Conservation (phyloP, 495 filamentous ascomycete species). For the Jackrogersella minutella region DNA sequence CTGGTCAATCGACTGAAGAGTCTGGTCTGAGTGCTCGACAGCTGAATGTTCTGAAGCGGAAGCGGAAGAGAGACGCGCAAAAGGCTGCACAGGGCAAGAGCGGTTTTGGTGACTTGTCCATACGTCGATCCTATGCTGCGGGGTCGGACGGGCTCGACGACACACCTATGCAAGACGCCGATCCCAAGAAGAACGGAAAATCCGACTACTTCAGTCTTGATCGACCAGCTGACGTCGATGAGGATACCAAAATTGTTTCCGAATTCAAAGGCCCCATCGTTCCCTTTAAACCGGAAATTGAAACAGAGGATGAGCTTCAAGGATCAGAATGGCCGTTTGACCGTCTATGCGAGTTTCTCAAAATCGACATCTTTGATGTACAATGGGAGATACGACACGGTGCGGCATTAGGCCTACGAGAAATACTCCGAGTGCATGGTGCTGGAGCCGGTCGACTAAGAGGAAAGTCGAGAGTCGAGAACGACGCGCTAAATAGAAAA, state of each 20-base stretch:
- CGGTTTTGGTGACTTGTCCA: constrained; percentile 88
- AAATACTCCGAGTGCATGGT: constrained; percentile 91
- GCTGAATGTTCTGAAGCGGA: constrained; percentile 91
- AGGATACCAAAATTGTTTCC: constrained; percentile 89
- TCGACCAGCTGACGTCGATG: constrained; percentile 72
- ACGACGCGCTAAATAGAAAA: constrained; percentile 76
- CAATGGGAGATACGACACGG: constrained; percentile 98
- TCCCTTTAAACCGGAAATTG: constrained; percentile 68
- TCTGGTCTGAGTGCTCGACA: constrained; percentile 85
- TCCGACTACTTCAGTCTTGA: constrained; percentile 93
- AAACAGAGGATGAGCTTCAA: constrained; percentile 74
- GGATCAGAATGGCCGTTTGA: constrained; percentile 95
- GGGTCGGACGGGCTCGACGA: constrained; percentile 64
- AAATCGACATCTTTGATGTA: constrained; percentile 89
- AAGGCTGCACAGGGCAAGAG: constrained; percentile 70
- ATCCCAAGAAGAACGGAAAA: constrained; percentile 70
- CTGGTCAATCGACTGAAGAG: constrained; percentile 65
- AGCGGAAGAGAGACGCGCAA: constrained; percentile 83
- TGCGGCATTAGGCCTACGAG: constrained; percentile 92
- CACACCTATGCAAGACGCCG: constrained; percentile 66
- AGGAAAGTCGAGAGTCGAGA: constrained; percentile 74
- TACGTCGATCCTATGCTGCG: constrained; percentile 67
- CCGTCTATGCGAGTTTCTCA: constrained; percentile 90
- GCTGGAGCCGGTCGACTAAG: constrained; percentile 83
- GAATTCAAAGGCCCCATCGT: constrained; percentile 87